phyloP scores from a whole-genome alignment of 78 protist species.

The slime mould (Dictyostelium discoideum) region dicty_2.7 NC_007091.3:4909001-4909500 shows the following conservation, averaged over 20 bases:
- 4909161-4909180: neutral
- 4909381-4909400: too few relatives aligned
- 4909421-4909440: slow-evolving; percentile 66
- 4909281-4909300: slow-evolving; percentile 34
- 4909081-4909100: slow-evolving; percentile 21
- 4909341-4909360: too few relatives aligned
- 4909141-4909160: slow-evolving; percentile 28
- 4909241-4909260: neutral
- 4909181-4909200: slow-evolving; percentile 32
- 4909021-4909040: neutral
- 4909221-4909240: neutral
- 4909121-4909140: neutral
- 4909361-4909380: neutral
- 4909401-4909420: too few relatives aligned
- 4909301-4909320: neutral
- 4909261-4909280: slow-evolving; percentile 36
- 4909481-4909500: slow-evolving; percentile 79
- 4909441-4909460: slow-evolving; percentile 84
- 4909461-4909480: slow-evolving; percentile 92
- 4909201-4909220: slow-evolving; percentile 30
- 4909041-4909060: slow-evolving; percentile 3
- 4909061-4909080: slow-evolving; percentile 47
- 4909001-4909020: too few relatives aligned
- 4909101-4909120: neutral
- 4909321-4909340: neutral